Evolutionary conservation across 1,284 basidiomycete species (phyloP).

Genomic region (Moniliophthora roreri): DNA sequence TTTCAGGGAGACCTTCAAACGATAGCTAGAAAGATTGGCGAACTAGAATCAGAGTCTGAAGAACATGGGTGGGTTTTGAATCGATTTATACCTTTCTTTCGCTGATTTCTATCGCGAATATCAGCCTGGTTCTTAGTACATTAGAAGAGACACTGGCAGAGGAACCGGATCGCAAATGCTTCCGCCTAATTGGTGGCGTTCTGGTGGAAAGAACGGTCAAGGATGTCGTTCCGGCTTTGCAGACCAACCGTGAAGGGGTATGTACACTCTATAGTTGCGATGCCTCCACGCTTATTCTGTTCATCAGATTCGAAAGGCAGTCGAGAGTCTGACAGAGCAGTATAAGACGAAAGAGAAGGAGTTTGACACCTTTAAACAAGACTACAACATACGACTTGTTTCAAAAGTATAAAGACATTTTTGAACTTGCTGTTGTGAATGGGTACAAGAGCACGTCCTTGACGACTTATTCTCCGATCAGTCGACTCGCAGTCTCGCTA

Average conservation of each 20-base stretch:
- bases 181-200: conserved; percentile 94
- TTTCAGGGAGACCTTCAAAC: conserved; percentile 84
- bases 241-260: conserved; percentile 85
- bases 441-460: too few species aligned
- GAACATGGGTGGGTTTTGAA: conserved; percentile 70
- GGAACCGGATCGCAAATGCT: conserved; percentile 93
- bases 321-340: conserved; percentile 75
- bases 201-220: conserved; percentile 95
- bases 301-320: conserved; percentile 74
- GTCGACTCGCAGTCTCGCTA: too few species aligned
- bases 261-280: conserved; percentile 24
- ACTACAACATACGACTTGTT: conserved; percentile 77
- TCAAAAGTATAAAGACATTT: background rate
- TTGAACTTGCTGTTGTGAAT: too few species aligned
- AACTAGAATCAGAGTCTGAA: conserved; percentile 90
- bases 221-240: conserved; percentile 89
- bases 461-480: too few species aligned
- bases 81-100: conserved; percentile 1
- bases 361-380: conserved; percentile 79
- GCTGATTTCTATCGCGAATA: conserved; percentile 14
- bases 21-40: conserved; percentile 88
- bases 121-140: conserved; percentile 89
- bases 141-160: conserved; percentile 74
- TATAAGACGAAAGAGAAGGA: conserved; percentile 89
- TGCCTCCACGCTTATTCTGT: conserved; percentile 7